These are phyloP conservation scores for Arthrinium phaeospermum DNA, from an alignment of 2,329 filamentous ascomycete species.

Conservation along the genomic window DNA sequence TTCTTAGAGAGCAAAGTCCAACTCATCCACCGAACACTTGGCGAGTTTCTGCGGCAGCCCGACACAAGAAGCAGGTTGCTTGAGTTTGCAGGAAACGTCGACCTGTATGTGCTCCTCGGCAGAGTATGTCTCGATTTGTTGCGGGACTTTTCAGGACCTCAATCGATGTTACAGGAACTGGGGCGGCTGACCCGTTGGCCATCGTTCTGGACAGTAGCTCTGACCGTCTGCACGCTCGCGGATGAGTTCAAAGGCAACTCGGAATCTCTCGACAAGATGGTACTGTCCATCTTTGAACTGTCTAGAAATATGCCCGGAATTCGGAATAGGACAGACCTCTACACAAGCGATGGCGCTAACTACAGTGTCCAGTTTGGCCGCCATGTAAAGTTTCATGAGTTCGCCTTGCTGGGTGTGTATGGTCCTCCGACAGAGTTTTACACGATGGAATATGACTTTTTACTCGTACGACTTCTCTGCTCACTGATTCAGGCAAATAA, in stretches of 20 bases:
- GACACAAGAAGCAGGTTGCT: background rate
- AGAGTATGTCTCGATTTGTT: background rate
- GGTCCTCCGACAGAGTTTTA: too few species aligned
- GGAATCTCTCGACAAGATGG: background rate
- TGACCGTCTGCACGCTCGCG: background rate
- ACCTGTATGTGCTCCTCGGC: background rate
- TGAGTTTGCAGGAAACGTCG: background rate
- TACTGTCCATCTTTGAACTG: background rate
- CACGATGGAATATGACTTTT: too few species aligned
- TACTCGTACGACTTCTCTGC: too few species aligned
- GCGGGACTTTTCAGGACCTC: background rate
- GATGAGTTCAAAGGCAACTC: background rate
- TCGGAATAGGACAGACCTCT: background rate
- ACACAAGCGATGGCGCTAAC: too few species aligned
- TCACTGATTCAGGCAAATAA: too few species aligned
- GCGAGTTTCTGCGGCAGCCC: background rate
- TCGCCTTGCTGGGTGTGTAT: too few species aligned
- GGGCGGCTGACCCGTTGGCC: background rate
- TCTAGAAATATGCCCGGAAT: background rate
- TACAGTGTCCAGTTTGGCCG: too few species aligned
- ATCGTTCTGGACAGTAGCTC: background rate
- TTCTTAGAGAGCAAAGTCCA: background rate
- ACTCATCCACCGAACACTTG: background rate
- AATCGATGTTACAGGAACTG: background rate
- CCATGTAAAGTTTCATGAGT: too few species aligned